A percentile compares a stretch with the other conserved stretches of the same genome.
Evolutionary conservation across 2,329 filamentous ascomycete species (phyloP).

Genomic region (Lecanoromycetidae sp.): DNA sequence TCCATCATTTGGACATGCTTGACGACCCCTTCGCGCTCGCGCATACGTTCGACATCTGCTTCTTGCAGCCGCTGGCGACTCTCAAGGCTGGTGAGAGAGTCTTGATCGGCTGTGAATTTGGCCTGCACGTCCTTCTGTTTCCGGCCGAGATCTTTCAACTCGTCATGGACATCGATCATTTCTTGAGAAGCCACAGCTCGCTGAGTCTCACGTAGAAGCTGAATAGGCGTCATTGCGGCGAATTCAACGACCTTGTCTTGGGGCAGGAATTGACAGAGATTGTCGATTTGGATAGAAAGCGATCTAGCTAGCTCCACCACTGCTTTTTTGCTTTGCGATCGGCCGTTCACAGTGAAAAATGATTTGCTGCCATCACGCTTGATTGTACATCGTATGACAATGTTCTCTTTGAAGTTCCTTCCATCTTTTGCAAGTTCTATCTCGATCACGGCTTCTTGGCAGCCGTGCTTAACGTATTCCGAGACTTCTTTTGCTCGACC

Average conservation of each 20-base stretch:
- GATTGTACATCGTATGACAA: slow-evolving; percentile 63
- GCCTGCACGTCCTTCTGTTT: slow-evolving; percentile 54
- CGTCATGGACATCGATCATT: slow-evolving; percentile 66
- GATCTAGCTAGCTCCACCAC: slow-evolving; percentile 56
- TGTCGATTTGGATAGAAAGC: slow-evolving; percentile 90
- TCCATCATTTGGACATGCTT: slow-evolving; percentile 53
- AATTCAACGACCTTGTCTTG: slow-evolving; percentile 96
- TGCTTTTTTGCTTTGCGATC: slow-evolving; percentile 45
- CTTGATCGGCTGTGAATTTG: slow-evolving; percentile 46
- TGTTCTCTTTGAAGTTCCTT: slow-evolving; percentile 46
- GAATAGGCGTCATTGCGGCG: slow-evolving; percentile 66
- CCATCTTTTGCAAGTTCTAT: slow-evolving; percentile 68
- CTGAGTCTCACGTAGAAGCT: slow-evolving; percentile 74
- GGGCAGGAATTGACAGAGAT: slow-evolving; percentile 90
- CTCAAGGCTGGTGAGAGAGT: slow-evolving; percentile 55
- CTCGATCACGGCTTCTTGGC: slow-evolving; percentile 66
- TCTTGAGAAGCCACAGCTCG: slow-evolving; percentile 73
- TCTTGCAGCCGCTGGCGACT: slow-evolving; percentile 61
- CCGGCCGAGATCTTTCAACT: slow-evolving; percentile 58
- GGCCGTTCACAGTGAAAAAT: slow-evolving; percentile 65
- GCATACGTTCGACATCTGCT: slow-evolving; percentile 70
- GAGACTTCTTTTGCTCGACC: slow-evolving; percentile 73
- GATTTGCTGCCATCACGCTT: slow-evolving; percentile 69
- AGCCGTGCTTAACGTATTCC: slow-evolving; percentile 89
- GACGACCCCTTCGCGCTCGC: slow-evolving; percentile 59